Evolutionary conservation across 192 early-diverging fungal species (phyloP).

Genomic region (Spizellomyces sp.): DNA sequence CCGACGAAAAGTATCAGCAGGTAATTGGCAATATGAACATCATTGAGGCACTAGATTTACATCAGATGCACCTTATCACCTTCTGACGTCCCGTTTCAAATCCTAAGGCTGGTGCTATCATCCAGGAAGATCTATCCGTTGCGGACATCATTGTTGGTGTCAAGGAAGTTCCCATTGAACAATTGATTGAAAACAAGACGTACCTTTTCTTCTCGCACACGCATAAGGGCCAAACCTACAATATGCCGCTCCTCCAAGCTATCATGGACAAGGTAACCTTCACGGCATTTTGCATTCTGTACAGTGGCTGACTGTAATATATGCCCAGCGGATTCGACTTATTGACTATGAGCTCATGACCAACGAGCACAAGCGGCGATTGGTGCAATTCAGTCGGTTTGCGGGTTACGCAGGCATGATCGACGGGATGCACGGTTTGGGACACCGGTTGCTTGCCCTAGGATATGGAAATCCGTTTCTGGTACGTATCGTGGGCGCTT

Average conservation of each 20-base stretch:
- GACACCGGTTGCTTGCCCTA: constrained; percentile 83
- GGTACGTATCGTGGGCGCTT: constrained; percentile 53
- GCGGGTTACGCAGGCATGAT: constrained; percentile 96
- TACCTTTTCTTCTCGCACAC: constrained; percentile 97
- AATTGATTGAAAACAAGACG: constrained; percentile 85
- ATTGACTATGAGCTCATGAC: constrained; percentile 97
- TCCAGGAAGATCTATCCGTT: constrained; percentile 83
- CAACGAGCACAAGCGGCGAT: constrained; percentile 68
- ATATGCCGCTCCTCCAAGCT: constrained; percentile 86
- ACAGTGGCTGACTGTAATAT: neutral
- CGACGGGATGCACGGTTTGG: constrained; percentile 89
- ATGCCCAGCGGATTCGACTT: constrained; percentile 64
- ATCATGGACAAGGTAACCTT: constrained; percentile 83
- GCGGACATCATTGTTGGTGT: constrained; percentile 95
- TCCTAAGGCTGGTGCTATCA: constrained; percentile 72
- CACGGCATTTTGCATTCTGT: neutral
- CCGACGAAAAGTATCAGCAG: constrained; percentile 79
- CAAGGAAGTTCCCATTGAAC: constrained; percentile 88
- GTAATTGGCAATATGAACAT: constrained; percentile 32
- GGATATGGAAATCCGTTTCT: constrained; percentile 93
- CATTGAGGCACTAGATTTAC: constrained; percentile 1
- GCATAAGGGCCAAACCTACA: constrained; percentile 94
- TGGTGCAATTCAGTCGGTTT: constrained; percentile 91
- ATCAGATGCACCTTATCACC: neutral
- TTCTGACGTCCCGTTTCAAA: constrained; percentile 3